Evolutionary conservation across 192 early-diverging fungal species (phyloP).

Genomic region (Tieghemiomyces parasiticus): DNA sequence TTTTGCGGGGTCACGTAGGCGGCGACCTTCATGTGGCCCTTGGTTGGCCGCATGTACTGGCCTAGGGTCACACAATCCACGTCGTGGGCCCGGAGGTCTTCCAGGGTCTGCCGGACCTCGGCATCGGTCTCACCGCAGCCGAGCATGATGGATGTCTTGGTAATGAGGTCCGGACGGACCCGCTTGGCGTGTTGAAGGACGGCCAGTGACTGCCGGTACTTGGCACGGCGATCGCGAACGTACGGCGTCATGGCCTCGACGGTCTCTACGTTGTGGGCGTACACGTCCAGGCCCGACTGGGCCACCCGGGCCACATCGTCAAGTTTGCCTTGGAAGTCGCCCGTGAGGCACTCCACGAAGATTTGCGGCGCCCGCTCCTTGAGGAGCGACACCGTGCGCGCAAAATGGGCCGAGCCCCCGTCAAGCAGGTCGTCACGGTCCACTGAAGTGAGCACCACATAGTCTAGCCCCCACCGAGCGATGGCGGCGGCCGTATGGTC

Average conservation of each 20-base stretch:
- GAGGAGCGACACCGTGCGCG: constrained; percentile 73
- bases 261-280: constrained; percentile 97
- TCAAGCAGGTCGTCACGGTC: constrained; percentile 91
- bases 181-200: constrained; percentile 82
- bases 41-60: constrained; percentile 99
- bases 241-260: constrained; percentile 77
- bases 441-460: constrained; percentile 94
- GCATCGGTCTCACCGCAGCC: constrained; percentile 92
- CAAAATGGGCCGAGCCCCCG: constrained; percentile 88
- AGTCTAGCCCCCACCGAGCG: constrained; percentile 88
- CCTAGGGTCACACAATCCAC: constrained; percentile 94
- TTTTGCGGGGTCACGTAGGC: constrained; percentile 88
- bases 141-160: constrained; percentile 97
- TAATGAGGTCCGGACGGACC: constrained; percentile 61
- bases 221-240: constrained; percentile 86
- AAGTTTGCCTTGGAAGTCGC: constrained; percentile 77
- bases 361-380: constrained; percentile 82
- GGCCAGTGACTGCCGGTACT: constrained; percentile 79
- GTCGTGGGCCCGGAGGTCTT: constrained; percentile 60
- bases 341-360: constrained; percentile 90
- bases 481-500: constrained; percentile 88
- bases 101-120: constrained; percentile 76
- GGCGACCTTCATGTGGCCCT: constrained; percentile 94
- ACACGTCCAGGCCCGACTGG: constrained; percentile 84
- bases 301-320: constrained; percentile 71